Evolutionary conservation across 2,329 filamentous ascomycete species (phyloP), one percentile per base, ranked within the genome.

Genomic region (Didymella pomorum): DNA sequence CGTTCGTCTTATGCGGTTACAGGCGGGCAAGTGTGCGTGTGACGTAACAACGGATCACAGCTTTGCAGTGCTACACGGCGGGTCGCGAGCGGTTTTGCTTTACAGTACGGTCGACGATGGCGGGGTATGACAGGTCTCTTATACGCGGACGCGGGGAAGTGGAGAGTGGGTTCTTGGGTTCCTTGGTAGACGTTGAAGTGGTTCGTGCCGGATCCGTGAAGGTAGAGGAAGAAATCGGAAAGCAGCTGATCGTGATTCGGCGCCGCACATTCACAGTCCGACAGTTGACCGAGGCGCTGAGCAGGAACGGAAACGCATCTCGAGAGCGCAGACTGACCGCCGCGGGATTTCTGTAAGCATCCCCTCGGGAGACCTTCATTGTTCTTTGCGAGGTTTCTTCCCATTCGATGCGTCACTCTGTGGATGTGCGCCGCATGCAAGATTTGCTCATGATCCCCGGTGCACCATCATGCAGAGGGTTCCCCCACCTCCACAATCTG

Each of bases 181-280:
- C 42, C 51, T 21, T 47, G 46, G 28, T 33, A 49, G 61, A 52
- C 45, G 62, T 60, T 55, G 54, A 48, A 54, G 42, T 55, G 56
- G 35, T 29, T 54, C 56, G 43, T 55, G 58, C 58, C 63, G 54
- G 58, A 59, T 57, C 58, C 63, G 62, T 64, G 60, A 59, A 64
- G 44, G 46, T 31, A 43, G 47, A 62, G 62, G 63, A 69, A 72
- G 50, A 71, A 70, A 59, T 70, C 72, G 72, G 72, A 71, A 72
- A 58, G 66, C 68, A 67, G 60, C 54, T 63, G 65, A 65, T 69
- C 48, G 52, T 59, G 48, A 63, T 65, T 52, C 54, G 45, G 56
- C 60, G 54, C 63, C 35, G 58, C 51, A 47, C 62, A 28, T 39
- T 49, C 33, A 46, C 25, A 37, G 31, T 50, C 56, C 45, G 47